Percentiles rank a stretch among this genome's conserved stretches.
phyloP scores from a whole-genome alignment of 352 stramenopile genomes.

The Phytopythium aichiense region DNA sequence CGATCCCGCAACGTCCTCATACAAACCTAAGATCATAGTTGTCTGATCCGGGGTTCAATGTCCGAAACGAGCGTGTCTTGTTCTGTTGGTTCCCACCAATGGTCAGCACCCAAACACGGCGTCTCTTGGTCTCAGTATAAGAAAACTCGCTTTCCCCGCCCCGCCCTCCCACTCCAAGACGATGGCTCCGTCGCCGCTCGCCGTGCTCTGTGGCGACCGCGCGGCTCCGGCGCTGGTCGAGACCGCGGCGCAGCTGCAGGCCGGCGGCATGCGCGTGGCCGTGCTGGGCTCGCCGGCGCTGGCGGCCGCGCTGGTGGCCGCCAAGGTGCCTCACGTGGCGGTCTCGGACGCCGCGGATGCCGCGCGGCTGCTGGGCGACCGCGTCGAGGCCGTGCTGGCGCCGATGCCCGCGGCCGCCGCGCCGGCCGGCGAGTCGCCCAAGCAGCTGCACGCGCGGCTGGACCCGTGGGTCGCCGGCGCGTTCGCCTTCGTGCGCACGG shows the following conservation, averaged over 20 bases:
- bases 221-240: slow-evolving; percentile 43
- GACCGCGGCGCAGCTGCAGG: slow-evolving; percentile 45
- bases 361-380: slow-evolving; percentile 64
- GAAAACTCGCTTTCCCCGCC: background rate
- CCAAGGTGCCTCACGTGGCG: slow-evolving; percentile 73
- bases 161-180: background rate
- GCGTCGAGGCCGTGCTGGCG: slow-evolving; percentile 63
- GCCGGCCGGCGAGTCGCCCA: slow-evolving; percentile 23
- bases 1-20: background rate
- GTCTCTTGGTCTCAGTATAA: background rate
- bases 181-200: slow-evolving; percentile 37
- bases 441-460: slow-evolving; percentile 41
- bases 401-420: slow-evolving; percentile 32
- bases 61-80: background rate
- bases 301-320: slow-evolving; percentile 53
- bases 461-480: slow-evolving; percentile 67
- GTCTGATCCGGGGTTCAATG: background rate
- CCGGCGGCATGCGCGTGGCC: slow-evolving; percentile 52
- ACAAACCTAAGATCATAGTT: background rate
- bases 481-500: slow-evolving; percentile 76
- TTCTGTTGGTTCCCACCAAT: background rate
- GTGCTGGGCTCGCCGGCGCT: slow-evolving; percentile 51
- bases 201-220: slow-evolving; percentile 63
- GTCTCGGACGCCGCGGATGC: slow-evolving; percentile 59
- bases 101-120: slow-evolving; percentile 4